A percentile compares a stretch with the other conserved stretches of the same genome.
These are phyloP conservation scores for Pleurotus platypus DNA, from an alignment of 768 basidiomycete genomes.

Conservation along the genomic window DNA sequence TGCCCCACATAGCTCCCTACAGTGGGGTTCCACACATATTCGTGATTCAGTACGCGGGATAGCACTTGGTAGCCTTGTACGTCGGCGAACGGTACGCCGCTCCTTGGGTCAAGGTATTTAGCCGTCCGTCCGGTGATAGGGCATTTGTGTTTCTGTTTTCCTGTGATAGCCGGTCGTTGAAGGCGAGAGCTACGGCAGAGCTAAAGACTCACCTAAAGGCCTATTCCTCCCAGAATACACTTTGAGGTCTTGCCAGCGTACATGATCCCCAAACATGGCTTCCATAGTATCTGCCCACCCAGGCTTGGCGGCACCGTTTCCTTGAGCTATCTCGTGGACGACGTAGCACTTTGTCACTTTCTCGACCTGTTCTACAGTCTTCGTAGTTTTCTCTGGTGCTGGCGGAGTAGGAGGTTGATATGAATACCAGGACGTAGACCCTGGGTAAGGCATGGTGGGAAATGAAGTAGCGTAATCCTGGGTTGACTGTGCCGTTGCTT, in stretches of 20 bases:
- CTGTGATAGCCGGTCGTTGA: slow-evolving; percentile 29
- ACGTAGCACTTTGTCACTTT: slow-evolving; percentile 67
- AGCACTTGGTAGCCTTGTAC: slow-evolving; percentile 61
- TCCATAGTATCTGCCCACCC: slow-evolving; percentile 72
- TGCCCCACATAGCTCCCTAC: slow-evolving; percentile 40
- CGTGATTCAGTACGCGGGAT: slow-evolving; percentile 57
- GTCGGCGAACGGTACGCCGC: slow-evolving; percentile 77
- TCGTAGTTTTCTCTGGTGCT: background rate
- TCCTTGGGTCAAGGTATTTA: slow-evolving; percentile 75
- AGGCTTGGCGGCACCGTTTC: slow-evolving; percentile 44
- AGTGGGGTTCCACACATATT: slow-evolving; percentile 62
- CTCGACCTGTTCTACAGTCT: slow-evolving; percentile 33
- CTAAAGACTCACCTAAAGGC: slow-evolving; percentile 47
- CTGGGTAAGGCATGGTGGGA: background rate
- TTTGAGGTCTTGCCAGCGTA: slow-evolving; percentile 71
- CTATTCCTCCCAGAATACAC: slow-evolving; percentile 64
- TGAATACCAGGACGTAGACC: background rate
- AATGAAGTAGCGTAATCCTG: background rate
- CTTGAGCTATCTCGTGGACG: slow-evolving; percentile 58
- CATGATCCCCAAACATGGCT: slow-evolving; percentile 83
- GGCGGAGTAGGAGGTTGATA: background rate
- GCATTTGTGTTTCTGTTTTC: slow-evolving; percentile 63
- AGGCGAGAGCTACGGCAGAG: background rate
- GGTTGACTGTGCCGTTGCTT: background rate
- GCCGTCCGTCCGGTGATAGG: slow-evolving; percentile 78